These are phyloP conservation scores for Sparassis latifolia DNA, from an alignment of 1,284 basidiomycete species.

Conservation along the genomic window DNA sequence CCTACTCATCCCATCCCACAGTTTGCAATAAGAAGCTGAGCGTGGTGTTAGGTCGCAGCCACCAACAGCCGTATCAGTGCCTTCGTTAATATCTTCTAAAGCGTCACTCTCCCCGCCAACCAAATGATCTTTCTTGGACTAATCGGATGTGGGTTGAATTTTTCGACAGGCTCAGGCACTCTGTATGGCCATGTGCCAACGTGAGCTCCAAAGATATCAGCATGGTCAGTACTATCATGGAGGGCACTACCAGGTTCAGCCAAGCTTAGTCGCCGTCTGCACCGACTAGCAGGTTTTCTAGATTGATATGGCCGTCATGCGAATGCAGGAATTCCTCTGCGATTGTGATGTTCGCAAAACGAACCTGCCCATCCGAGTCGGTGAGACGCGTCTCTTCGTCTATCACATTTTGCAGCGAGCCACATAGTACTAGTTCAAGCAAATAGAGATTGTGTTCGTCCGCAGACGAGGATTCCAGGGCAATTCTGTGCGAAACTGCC, in stretches of 20 bases:
- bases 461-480: conserved; percentile 45
- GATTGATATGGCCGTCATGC: conserved; percentile 77
- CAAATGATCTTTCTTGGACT: conserved; percentile 55
- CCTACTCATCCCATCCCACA: background rate
- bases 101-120: conserved; percentile 68
- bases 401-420: conserved; percentile 34
- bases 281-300: conserved; percentile 74
- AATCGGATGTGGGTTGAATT: conserved; percentile 29
- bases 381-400: conserved; percentile 25
- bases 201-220: conserved; percentile 29
- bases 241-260: conserved; percentile 69
- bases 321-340: conserved; percentile 69
- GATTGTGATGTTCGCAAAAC: conserved; percentile 55
- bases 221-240: conserved; percentile 39
- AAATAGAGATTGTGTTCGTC: conserved; percentile 43
- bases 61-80: conserved; percentile 33
- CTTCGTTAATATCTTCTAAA: conserved; percentile 72
- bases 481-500: conserved; percentile 30
- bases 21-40: background rate
- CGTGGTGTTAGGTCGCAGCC: background rate
- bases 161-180: conserved; percentile 62
- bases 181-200: conserved; percentile 65
- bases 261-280: conserved; percentile 52
- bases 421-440: conserved; percentile 40
- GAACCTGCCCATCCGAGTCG: conserved; percentile 35